Evolutionary conservation across 768 basidiomycete species (phyloP), one percentile per base, ranked within the genome.

Genomic region (Suillus paluster): DNA sequence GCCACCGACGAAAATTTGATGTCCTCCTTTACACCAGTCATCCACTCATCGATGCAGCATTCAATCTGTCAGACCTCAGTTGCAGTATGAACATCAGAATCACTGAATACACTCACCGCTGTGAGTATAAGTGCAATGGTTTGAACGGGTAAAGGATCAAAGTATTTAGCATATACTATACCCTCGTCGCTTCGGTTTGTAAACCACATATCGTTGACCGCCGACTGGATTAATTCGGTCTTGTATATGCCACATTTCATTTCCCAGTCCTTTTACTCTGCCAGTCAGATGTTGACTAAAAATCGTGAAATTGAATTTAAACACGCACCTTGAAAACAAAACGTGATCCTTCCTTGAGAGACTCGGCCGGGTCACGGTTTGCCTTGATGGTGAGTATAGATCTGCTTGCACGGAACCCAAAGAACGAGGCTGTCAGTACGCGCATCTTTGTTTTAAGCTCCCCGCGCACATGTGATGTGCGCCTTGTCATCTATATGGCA

Each of bases 201-300:
- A 52, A 76, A 75, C 70, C 70, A 75, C 55, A 72, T 64, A 7
- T 45, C 14, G 30, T 75, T 74, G 38, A 69, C 36, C 1, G 54
- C 48, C 42, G 59, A 58, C 49, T 76, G 75, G 17, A 75, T 64
- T 23, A 73, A 67, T 0, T 14, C 39, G 23, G 67, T 59, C 58
- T 73, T 64, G 60, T 72, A 76, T 0, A 75, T 48, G 14, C 73
- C 73, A 25, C 61, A 62, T 54, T 45, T 44, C 17, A 5, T 59
- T 27, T 59, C 46, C 10, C 23, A 59, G 33, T 50, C 61, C 62
- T 60, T 17, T 48, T 48, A 10, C 7, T 2, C 46, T 1, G 4
- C 25, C 46, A 36, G 38, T 57, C 23, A 53, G 19, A 23, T 6
- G 4, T 56, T 42, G 5, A 58, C 27, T 11, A 39, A 56, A 7